Conservation (phyloP, 2,329 filamentous ascomycete genomes). For the Septoria linicola region DNA sequence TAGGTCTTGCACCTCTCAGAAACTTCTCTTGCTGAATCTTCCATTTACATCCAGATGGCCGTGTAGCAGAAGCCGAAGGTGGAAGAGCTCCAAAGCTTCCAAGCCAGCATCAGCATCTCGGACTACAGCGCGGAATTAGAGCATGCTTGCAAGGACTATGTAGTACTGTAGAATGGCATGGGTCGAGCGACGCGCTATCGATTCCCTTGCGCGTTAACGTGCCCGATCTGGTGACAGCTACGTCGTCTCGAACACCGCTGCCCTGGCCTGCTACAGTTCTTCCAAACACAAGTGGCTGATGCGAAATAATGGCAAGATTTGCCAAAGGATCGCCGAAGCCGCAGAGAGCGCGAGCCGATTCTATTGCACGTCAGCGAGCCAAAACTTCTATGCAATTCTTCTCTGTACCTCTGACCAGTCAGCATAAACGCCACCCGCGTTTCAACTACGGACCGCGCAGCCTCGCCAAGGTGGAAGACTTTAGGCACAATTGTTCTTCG, state of each 20-base stretch:
- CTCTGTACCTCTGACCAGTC: background rate
- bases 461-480: slow-evolving; percentile 7
- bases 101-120: slow-evolving; percentile 1
- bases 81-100: background rate
- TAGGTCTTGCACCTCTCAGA: background rate
- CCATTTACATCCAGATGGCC: background rate
- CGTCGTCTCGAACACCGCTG: background rate
- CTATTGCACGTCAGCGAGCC: slow-evolving; percentile 15
- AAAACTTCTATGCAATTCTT: background rate
- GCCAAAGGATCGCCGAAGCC: slow-evolving; percentile 6
- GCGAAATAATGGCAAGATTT: slow-evolving; percentile 10
- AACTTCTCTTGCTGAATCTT: background rate
- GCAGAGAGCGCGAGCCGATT: slow-evolving; percentile 2
- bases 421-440: slow-evolving; percentile 14
- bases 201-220: slow-evolving; percentile 9
- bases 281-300: background rate
- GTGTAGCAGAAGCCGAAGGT: slow-evolving; percentile 4
- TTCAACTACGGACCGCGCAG: slow-evolving; percentile 11
- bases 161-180: no score
- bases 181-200: slow-evolving; percentile 7
- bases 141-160: slow-evolving; percentile 2
- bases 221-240: slow-evolving; percentile 5
- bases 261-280: background rate
- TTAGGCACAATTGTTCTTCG: slow-evolving; percentile 9
- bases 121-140: slow-evolving; percentile 10